Evolutionary conservation across 192 early-diverging fungal species (phyloP).

Genomic region (Gonapodya sp.): DNA sequence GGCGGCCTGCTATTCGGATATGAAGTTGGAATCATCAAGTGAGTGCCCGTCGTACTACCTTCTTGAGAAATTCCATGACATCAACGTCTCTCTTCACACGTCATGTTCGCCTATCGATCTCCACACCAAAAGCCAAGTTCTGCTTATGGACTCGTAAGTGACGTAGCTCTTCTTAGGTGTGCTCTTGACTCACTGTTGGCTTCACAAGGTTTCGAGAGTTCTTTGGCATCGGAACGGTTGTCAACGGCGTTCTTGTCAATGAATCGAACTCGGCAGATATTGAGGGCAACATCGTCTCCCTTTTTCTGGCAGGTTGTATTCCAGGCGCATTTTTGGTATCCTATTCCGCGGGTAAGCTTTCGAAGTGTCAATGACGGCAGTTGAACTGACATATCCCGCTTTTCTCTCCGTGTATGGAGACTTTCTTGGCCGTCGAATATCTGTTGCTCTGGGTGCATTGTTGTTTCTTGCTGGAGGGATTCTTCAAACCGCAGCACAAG

Average conservation of each 20-base stretch:
- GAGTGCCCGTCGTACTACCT: too few species aligned
- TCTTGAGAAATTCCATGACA: too few species aligned
- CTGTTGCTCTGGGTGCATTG: background rate
- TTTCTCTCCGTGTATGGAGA: too few species aligned
- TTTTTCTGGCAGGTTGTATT: conserved; percentile 11
- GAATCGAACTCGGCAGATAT: background rate
- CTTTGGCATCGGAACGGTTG: background rate
- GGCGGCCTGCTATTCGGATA: conserved; percentile 18
- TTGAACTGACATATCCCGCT: too few species aligned
- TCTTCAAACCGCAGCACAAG: background rate
- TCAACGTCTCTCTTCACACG: too few species aligned
- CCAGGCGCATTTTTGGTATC: conserved; percentile 6
- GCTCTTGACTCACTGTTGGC: too few species aligned
- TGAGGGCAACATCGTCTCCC: conserved; percentile 4
- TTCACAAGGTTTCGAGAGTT: conserved; percentile 1
- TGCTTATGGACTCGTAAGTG: background rate
- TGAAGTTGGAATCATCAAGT: conserved; percentile 16
- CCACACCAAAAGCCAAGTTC: background rate
- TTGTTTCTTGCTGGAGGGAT: background rate
- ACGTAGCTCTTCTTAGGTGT: too few species aligned
- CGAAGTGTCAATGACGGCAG: too few species aligned
- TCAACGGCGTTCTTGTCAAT: background rate
- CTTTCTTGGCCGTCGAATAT: too few species aligned
- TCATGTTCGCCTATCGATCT: background rate
- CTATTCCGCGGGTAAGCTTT: background rate